Evolutionary conservation across 257 asterid species (phyloP).

Genomic region (Ballota nigra): DNA sequence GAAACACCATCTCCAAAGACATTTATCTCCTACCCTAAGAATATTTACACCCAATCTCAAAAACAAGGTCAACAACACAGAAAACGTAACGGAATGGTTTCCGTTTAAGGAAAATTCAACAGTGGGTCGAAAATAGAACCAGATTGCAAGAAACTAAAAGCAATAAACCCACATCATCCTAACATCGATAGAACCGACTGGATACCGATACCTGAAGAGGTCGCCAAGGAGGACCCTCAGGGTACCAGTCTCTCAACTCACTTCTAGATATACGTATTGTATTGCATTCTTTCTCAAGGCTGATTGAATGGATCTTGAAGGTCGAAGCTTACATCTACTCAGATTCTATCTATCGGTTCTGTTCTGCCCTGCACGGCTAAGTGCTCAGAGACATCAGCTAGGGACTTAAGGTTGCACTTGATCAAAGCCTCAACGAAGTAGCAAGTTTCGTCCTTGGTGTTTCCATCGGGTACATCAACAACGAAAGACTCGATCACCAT

Average conservation of each 20-base stretch:
- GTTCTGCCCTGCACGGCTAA: conserved; percentile 61
- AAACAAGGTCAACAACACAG: conserved; percentile 29
- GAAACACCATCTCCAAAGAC: conserved; percentile 25
- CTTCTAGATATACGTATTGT: conserved; percentile 27
- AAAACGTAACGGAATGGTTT: conserved; percentile 21
- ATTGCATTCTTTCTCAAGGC: conserved; percentile 13
- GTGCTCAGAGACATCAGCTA: conserved; percentile 81
- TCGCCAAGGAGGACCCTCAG: conserved; percentile 26
- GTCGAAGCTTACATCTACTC: neutral
- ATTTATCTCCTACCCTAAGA: conserved; percentile 32
- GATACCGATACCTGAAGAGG: conserved; percentile 27
- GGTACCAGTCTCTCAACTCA: conserved; percentile 41
- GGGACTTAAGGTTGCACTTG: conserved; percentile 84
- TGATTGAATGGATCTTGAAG: conserved; percentile 20
- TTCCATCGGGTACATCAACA: conserved; percentile 87
- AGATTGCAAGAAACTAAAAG: conserved; percentile 26
- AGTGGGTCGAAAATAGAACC: conserved; percentile 18
- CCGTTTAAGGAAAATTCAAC: conserved; percentile 13
- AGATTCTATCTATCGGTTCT: conserved; percentile 51
- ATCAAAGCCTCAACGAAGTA: conserved; percentile 80
- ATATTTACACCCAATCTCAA: conserved; percentile 52
- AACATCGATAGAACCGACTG: conserved; percentile 1
- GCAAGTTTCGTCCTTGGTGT: conserved; percentile 81
- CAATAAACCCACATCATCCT: conserved; percentile 36
- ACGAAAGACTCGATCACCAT: conserved; percentile 81